Evolutionary conservation across 2,329 filamentous ascomycete species (phyloP), one percentile per base, ranked within the genome.

Genomic region (Celoporthe dispersa): DNA sequence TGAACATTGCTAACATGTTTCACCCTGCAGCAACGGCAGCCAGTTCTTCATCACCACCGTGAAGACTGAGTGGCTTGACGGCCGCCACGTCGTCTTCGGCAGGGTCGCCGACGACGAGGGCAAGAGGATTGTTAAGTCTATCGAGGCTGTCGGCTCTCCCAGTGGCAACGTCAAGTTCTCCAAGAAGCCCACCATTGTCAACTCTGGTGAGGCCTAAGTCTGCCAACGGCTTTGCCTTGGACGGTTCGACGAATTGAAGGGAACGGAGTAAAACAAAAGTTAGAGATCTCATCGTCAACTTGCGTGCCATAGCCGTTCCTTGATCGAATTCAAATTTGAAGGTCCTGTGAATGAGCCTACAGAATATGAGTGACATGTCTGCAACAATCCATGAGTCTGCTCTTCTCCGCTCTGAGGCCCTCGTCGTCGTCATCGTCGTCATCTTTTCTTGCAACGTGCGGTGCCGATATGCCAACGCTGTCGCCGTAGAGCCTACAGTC

Each of bases 31-130:
- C 82, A 99, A 99, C 85, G 96, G 96, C 78, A 97, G 93, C 66
- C 95, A 98, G 83, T 98, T 98, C 88, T 98, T 98, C 87, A 85
- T 98, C 80, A 98, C 95, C 78, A 98, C 95, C 69, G 94, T 97
- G 65, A 87, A 90, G 71, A 98, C 96, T 72, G 90, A 91, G 68
- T 97, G 97, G 87, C 87, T 96, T 76, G 88, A 96, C 81, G 89
- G 88, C 79, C 91, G 91, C 81, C 93, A 96, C 87, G 92, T 94
- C 82, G 92, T 94, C 80, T 94, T 94, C 83, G 93, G 93, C 80
- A 86, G 92, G 84, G 91, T 94, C 62, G 83, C 84, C 70, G 84
- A 86, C 73, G 71, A 80, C 1, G 74, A 81, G 60, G 85, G 83
- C 69, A 75, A 88, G 80, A 77, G 81, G 39, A 74, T 90, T 70